These are phyloP conservation scores for Acanthamoeba sp. DNA, from an alignment of 208 protist genomes.

Conservation along the genomic window DNA sequence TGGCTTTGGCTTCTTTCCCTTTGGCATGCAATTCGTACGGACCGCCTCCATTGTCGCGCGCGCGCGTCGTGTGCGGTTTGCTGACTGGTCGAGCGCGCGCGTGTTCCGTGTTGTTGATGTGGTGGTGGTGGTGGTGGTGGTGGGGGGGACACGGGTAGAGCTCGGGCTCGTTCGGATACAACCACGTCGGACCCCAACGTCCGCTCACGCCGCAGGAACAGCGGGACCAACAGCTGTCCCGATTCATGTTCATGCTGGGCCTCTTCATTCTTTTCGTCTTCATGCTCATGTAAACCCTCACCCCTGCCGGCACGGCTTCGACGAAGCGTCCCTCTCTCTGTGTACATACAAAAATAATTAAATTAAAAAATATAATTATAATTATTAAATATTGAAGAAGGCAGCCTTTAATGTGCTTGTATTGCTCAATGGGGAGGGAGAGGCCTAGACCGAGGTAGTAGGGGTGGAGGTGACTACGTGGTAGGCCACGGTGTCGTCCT, in stretches of 20 bases:
- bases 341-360: not conserved
- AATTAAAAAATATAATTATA: not conserved
- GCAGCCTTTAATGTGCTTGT: too few species aligned
- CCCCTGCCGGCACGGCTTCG: not conserved
- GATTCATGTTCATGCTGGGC: conserved; percentile 64
- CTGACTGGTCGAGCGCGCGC: too few species aligned
- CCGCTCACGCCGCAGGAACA: conserved; percentile 47
- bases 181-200: not conserved
- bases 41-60: not conserved
- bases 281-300: not conserved
- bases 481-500: not conserved
- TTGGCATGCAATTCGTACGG: conserved; percentile 72
- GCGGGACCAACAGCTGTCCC: conserved; percentile 52
- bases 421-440: too few species aligned
- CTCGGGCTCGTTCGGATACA: not conserved
- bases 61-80: not conserved
- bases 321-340: not conserved
- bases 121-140: too few species aligned
- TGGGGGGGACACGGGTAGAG: not conserved
- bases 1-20: conserved; percentile 71
- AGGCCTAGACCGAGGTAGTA: too few species aligned
- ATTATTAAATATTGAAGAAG: too few species aligned
- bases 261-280: conserved; percentile 63
- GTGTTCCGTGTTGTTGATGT: conserved; percentile 9
- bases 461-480: not conserved